Conservation (phyloP, 2,329 filamentous ascomycete species). For the Aspergillus niger region DNA sequence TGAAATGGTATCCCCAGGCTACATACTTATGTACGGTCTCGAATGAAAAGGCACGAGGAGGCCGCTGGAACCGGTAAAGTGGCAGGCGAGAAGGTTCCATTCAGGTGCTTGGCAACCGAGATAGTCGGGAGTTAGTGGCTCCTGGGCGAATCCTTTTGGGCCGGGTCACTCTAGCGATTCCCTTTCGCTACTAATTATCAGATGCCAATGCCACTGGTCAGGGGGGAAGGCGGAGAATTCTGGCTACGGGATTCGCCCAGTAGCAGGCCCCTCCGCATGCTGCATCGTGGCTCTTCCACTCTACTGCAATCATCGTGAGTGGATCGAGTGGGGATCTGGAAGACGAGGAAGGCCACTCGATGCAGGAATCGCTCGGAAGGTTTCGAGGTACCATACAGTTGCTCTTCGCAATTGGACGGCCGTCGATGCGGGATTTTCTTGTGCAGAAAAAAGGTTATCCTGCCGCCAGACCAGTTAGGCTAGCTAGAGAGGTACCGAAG, state of each 20-base stretch:
- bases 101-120: slow-evolving; percentile 11
- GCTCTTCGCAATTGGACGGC: neutral
- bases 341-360: slow-evolving; percentile 4
- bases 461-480: neutral
- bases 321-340: slow-evolving; percentile 5
- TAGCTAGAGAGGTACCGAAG: neutral
- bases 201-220: slow-evolving; percentile 9
- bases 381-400: slow-evolving; percentile 1
- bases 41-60: slow-evolving; percentile 15
- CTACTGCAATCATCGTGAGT: slow-evolving; percentile 5
- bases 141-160: slow-evolving; percentile 18
- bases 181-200: slow-evolving; percentile 6
- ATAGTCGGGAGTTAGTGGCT: slow-evolving; percentile 16
- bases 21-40: neutral
- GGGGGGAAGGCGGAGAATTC: slow-evolving; percentile 12
- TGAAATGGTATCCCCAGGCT: neutral
- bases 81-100: slow-evolving; percentile 2
- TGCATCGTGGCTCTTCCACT: slow-evolving; percentile 4
- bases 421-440: slow-evolving; percentile 8
- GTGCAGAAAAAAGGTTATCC: slow-evolving; percentile 8
- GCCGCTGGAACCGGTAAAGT: slow-evolving; percentile 12
- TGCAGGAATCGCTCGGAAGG: neutral
- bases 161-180: slow-evolving; percentile 3
- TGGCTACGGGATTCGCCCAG: slow-evolving; percentile 3
- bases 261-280: neutral